These are phyloP conservation scores for Paracoccidioides lutzii DNA, from an alignment of 2,329 filamentous ascomycete genomes.

Conservation along the genomic window DNA sequence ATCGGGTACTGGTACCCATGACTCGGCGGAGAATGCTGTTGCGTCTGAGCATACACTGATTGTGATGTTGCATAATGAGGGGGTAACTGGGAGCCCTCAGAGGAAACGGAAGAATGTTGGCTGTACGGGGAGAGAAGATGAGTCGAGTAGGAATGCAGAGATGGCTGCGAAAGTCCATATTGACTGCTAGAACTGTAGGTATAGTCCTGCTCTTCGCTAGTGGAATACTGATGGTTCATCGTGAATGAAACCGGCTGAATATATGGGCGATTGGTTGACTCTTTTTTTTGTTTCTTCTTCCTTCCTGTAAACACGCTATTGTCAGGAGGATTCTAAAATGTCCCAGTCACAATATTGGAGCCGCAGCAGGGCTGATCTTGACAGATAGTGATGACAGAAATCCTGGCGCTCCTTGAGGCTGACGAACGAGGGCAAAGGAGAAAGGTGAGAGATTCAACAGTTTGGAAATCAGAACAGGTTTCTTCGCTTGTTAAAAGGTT, in stretches of 20 bases:
- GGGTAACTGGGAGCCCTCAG: conserved; percentile 20
- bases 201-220: conserved; percentile 16
- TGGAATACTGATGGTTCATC: conserved; percentile 19
- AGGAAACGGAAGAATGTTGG: conserved; percentile 19
- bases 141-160: conserved; percentile 26
- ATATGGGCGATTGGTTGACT: neutral
- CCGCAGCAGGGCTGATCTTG: neutral
- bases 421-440: neutral
- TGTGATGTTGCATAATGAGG: conserved; percentile 21
- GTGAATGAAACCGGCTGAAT: conserved; percentile 10
- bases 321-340: conserved; percentile 1
- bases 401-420: neutral
- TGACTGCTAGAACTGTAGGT: conserved; percentile 14
- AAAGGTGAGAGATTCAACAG: neutral
- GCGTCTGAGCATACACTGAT: conserved; percentile 20
- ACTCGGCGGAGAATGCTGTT: conserved; percentile 21
- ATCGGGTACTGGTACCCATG: conserved; percentile 21
- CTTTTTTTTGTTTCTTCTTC: neutral
- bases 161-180: conserved; percentile 16
- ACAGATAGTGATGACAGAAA: neutral
- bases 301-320: neutral
- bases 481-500: neutral
- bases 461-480: neutral
- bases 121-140: conserved; percentile 26
- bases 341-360: conserved; percentile 1